Evolutionary conservation across 371 early-diverging fungal species (phyloP), one percentile per base, ranked within the genome.

Genomic region (Saksenaea vasiformis): DNA sequence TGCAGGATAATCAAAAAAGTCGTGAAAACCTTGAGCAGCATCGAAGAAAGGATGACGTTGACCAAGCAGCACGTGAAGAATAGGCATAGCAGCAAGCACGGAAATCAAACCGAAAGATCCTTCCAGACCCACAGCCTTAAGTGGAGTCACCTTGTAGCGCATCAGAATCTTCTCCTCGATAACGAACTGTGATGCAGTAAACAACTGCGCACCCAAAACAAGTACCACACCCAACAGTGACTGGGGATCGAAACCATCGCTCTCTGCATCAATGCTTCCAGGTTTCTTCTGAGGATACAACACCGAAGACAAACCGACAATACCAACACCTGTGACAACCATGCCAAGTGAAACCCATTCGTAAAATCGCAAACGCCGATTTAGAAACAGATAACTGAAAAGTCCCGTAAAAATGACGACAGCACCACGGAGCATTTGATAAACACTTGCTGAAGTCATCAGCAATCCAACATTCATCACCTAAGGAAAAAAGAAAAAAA

Each of bases 361-460:
- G 78, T 86, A 93, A 4, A 78, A 51, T 24, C 86, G 87, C 47
- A 96, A 85, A 4, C 87, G 85, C 44, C 92, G 86, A 34, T 88
- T 83, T 36, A 97, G 83, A 77, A 97, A 96, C 35, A 95, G 58
- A 47, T 91, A 87, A 3, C 94, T 94, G 58, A 96, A 86, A 15
- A 90, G 55, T 15, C 95, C 97, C 11, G 96, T 94, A 65, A 97
- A 96, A 44, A 98, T 87, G 19, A 98, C 97, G 43, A 97, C 92
- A 2, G 93, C 90, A 13, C 98, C 98, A 27, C 98, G 89, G 34
- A 98, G 84, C 98, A 98, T 98, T 80, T 96, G 97, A 79, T 98
- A 98, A 3, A 97, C 89, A 9, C 94, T 93, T 1, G 97, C 97
- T 9, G 95, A 85, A 24, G 94, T 93, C 68, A 91, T 91, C 62